Evolutionary conservation across 2,329 filamentous ascomycete species (phyloP).

Genomic region (Alternaria panax): DNA sequence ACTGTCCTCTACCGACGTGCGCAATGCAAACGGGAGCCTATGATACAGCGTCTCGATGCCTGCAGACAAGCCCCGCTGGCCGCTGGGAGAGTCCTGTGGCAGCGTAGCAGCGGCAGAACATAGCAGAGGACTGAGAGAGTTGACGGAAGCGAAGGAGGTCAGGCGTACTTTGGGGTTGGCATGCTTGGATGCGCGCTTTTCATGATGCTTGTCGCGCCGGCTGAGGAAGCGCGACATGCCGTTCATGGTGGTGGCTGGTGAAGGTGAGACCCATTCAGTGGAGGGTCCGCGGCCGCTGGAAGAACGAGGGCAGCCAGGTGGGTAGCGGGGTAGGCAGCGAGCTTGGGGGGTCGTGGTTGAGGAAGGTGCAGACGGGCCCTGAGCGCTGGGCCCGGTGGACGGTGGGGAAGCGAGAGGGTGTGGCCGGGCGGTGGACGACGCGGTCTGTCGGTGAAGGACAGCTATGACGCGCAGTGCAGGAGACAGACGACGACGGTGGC

Average conservation of each 20-base stretch:
- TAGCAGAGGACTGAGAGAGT: conserved; percentile 22
- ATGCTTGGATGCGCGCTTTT: conserved; percentile 48
- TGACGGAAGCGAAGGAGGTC: conserved; percentile 24
- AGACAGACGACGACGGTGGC: conserved; percentile 4
- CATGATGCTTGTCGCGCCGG: conserved; percentile 67
- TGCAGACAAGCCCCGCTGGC: conserved; percentile 20
- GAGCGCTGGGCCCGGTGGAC: conserved; percentile 3
- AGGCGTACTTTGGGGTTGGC: conserved; percentile 44
- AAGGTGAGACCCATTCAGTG: conserved; percentile 29
- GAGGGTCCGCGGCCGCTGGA: conserved; percentile 9
- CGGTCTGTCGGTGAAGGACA: conserved; percentile 2
- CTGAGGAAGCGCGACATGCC: conserved; percentile 72
- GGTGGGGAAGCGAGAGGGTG: conserved; percentile 10
- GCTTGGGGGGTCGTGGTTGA: conserved; percentile 8
- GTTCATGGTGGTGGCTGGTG: conserved; percentile 51
- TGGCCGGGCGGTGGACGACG: neutral
- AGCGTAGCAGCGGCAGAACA: conserved; percentile 17
- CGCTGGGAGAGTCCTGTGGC: conserved; percentile 6
- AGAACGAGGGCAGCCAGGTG: conserved; percentile 3
- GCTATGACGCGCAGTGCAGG: conserved; percentile 1
- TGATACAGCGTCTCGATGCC: conserved; percentile 32
- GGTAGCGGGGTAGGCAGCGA: conserved; percentile 23
- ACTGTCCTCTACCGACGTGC: conserved; percentile 21
- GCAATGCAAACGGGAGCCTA: conserved; percentile 33
- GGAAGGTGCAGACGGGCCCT: conserved; percentile 20